A percentile compares a stretch with the other conserved stretches of the same genome.
Conservation (phyloP, 1,284 basidiomycete species). For the Mycena sp. region DNA sequence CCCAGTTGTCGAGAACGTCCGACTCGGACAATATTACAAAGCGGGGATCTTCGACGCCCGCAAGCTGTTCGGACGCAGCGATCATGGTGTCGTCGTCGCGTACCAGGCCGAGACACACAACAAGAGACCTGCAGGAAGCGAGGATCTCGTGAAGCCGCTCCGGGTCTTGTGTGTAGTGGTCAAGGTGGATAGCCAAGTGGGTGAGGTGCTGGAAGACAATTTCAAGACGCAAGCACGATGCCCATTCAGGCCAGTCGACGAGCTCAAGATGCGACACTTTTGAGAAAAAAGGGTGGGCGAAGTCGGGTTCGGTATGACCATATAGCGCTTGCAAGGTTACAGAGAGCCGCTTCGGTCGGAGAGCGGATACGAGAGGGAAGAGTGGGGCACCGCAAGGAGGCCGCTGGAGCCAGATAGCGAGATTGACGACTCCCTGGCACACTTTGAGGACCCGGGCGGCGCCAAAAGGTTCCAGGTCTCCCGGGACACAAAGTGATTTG, state of each 20-base stretch:
- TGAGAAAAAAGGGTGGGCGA: slow-evolving; percentile 24
- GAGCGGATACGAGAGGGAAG: slow-evolving; percentile 13
- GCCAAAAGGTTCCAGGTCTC: slow-evolving; percentile 5
- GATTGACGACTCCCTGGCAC: slow-evolving; percentile 21
- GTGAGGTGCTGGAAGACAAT: slow-evolving; percentile 20
- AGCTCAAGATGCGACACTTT: slow-evolving; percentile 24
- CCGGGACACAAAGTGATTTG: slow-evolving; percentile 45
- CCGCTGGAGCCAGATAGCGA: slow-evolving; percentile 18
- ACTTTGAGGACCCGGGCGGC: slow-evolving; percentile 15
- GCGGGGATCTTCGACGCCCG: slow-evolving; percentile 16
- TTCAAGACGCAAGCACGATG: not conserved
- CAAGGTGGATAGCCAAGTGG: slow-evolving; percentile 21
- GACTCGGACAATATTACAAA: slow-evolving; percentile 21
- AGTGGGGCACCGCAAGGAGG: slow-evolving; percentile 14
- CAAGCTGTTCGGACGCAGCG: slow-evolving; percentile 11
- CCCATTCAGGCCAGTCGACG: slow-evolving; percentile 16
- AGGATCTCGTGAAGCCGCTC: slow-evolving; percentile 13
- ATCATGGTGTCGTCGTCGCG: slow-evolving; percentile 23
- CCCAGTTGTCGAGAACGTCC: slow-evolving; percentile 23
- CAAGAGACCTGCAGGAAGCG: slow-evolving; percentile 18
- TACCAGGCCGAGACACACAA: slow-evolving; percentile 21
- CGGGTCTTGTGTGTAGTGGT: not conserved
- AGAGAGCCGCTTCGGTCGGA: slow-evolving; percentile 16
- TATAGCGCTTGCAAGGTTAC: slow-evolving; percentile 18
- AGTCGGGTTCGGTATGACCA: slow-evolving; percentile 13